Evolutionary conservation across 768 basidiomycete genomes (phyloP).

Genomic region (Tylopilus rubrobrunneus): DNA sequence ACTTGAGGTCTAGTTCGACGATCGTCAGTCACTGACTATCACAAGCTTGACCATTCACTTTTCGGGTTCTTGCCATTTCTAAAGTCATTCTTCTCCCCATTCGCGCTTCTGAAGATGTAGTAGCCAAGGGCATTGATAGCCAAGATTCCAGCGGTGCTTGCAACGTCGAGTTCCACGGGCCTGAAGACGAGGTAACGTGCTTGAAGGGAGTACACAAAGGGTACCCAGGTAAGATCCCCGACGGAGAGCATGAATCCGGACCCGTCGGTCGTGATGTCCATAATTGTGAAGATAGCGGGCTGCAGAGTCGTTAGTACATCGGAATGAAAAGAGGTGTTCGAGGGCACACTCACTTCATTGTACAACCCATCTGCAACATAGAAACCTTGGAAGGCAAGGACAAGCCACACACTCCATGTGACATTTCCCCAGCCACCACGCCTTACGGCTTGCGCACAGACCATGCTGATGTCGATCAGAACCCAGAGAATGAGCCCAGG

Average conservation of each 20-base stretch:
- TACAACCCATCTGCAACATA: conserved; percentile 87
- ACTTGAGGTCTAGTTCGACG: conserved; percentile 52
- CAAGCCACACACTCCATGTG: conserved; percentile 92
- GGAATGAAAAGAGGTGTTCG: not conserved
- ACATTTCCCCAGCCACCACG: conserved; percentile 58
- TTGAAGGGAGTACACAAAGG: conserved; percentile 91
- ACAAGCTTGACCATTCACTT: conserved; percentile 44
- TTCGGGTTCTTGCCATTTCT: conserved; percentile 92
- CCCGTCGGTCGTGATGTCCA: conserved; percentile 97
- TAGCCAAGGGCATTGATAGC: conserved; percentile 69
- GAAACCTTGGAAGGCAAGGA: conserved; percentile 78
- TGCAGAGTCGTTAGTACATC: conserved; percentile 26
- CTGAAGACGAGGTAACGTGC: conserved; percentile 93
- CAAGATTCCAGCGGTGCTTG: conserved; percentile 53
- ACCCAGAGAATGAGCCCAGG: conserved; percentile 81
- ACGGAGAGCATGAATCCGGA: conserved; percentile 98
- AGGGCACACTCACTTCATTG: conserved; percentile 67
- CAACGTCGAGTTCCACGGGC: conserved; percentile 70
- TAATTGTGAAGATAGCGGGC: conserved; percentile 88
- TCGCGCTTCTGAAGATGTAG: conserved; percentile 86
- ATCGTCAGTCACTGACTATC: conserved; percentile 2
- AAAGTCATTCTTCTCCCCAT: conserved; percentile 95
- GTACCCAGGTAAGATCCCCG: conserved; percentile 91
- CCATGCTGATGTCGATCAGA: conserved; percentile 85
- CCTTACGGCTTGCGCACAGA: conserved; percentile 84